Conservation (phyloP, 305 asterid genomes). For the Plantago lanceolata region DNA sequence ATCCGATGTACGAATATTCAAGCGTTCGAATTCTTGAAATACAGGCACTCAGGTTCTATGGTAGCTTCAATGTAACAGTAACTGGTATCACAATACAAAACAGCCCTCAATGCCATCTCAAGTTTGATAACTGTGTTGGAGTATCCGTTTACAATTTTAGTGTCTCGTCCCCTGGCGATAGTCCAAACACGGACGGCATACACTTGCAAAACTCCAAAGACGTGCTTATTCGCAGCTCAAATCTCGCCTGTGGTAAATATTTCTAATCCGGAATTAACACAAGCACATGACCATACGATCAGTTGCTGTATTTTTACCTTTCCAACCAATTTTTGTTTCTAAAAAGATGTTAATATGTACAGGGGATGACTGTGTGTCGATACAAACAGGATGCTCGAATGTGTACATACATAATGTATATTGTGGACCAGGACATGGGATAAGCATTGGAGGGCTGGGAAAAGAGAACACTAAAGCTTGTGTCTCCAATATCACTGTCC, state of each 20-base stretch:
- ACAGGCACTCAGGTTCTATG: slow-evolving; percentile 92
- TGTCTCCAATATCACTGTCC: slow-evolving; percentile 84
- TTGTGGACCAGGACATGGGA: slow-evolving; percentile 97
- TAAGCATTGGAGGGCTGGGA: slow-evolving; percentile 91
- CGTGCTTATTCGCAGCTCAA: slow-evolving; percentile 64
- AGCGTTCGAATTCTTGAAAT: slow-evolving; percentile 14
- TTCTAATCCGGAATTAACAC: background rate
- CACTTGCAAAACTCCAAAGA: slow-evolving; percentile 94
- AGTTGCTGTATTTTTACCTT: too few relatives aligned
- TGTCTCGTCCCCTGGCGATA: slow-evolving; percentile 78
- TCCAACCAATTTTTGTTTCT: background rate
- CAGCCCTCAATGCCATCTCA: slow-evolving; percentile 88
- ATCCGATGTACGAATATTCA: background rate
- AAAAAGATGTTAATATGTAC: slow-evolving; percentile 16
- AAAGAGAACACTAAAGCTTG: slow-evolving; percentile 82
- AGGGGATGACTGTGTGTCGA: slow-evolving; percentile 96
- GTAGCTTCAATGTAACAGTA: slow-evolving; percentile 83
- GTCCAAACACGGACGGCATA: slow-evolving; percentile 96
- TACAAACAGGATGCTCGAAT: slow-evolving; percentile 97
- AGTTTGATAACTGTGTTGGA: slow-evolving; percentile 81
- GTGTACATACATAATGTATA: slow-evolving; percentile 68
- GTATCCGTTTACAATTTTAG: slow-evolving; percentile 74
- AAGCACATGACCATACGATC: too few relatives aligned
- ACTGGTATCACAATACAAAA: slow-evolving; percentile 81
- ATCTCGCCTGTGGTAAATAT: slow-evolving; percentile 71